These are phyloP conservation scores for Phytopythium vexans DNA, from an alignment of 352 stramenopile species.

Conservation along the genomic window DNA sequence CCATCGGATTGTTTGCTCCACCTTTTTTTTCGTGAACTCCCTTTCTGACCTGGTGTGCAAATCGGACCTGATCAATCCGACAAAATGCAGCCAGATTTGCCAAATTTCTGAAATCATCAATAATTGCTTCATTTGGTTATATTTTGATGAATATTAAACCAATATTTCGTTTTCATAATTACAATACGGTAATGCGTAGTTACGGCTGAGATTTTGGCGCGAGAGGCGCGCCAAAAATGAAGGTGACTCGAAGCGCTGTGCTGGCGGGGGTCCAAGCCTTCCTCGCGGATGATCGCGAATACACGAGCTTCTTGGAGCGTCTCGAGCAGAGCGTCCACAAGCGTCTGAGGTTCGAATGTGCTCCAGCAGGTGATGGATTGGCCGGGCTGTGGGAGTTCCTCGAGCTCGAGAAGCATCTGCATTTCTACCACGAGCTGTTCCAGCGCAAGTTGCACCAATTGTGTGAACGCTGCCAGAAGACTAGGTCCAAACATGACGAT, in stretches of 20 bases:
- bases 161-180: not conserved
- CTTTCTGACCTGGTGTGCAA: too few species aligned
- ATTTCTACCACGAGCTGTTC: constrained; percentile 21
- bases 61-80: too few species aligned
- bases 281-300: constrained; percentile 26
- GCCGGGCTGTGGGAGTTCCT: constrained; percentile 14
- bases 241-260: constrained; percentile 1
- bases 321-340: constrained; percentile 13
- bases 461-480: constrained; percentile 1
- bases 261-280: constrained; percentile 17
- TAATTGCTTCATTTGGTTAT: too few species aligned
- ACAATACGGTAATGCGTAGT: not conserved
- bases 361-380: too few species aligned
- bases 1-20: too few species aligned
- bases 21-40: too few species aligned
- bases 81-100: too few species aligned
- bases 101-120: too few species aligned
- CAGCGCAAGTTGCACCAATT: constrained; percentile 21
- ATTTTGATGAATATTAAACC: too few species aligned
- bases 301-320: constrained; percentile 17
- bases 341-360: constrained; percentile 16
- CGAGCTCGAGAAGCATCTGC: constrained; percentile 15
- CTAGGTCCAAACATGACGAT: too few species aligned
- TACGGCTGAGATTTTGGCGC: constrained; percentile 4
- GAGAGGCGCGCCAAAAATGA: not conserved